Conservation (phyloP, 2,329 filamentous ascomycete species). For the Aspergillus novoparasiticus region DNA sequence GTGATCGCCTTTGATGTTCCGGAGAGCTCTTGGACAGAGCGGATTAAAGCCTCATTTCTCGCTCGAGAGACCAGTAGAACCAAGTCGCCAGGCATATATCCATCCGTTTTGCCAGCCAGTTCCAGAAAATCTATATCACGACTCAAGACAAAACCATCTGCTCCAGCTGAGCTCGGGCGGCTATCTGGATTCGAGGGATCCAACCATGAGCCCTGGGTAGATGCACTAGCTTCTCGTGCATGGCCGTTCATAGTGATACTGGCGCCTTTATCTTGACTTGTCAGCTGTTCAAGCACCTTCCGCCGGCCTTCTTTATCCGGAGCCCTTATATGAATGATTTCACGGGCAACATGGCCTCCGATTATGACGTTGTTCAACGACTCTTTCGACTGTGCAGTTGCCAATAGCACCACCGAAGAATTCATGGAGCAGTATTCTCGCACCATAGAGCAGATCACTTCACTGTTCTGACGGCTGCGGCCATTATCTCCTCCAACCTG, state of each 20-base stretch:
- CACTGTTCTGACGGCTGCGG: conserved; percentile 87
- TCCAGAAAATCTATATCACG: conserved; percentile 85
- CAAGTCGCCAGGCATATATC: conserved; percentile 96
- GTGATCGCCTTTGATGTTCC: conserved; percentile 59
- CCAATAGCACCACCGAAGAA: conserved; percentile 81
- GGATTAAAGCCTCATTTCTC: conserved; percentile 88
- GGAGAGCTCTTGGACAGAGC: conserved; percentile 65
- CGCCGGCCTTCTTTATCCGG: conserved; percentile 89
- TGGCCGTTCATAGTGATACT: conserved; percentile 45
- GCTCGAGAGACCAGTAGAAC: conserved; percentile 83
- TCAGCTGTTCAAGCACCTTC: conserved; percentile 79
- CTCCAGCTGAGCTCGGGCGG: conserved; percentile 46
- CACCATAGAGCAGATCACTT: conserved; percentile 80
- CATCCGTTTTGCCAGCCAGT: conserved; percentile 89
- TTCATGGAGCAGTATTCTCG: conserved; percentile 80
- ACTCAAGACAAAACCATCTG: conserved; percentile 72
- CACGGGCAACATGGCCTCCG: conserved; percentile 86
- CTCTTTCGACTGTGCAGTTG: conserved; percentile 91
- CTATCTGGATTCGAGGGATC: conserved; percentile 67
- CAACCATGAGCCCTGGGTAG: conserved; percentile 70
- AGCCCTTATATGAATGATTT: conserved; percentile 86
- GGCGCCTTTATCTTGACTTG: conserved; percentile 49
- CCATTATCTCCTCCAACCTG: conserved; percentile 93
- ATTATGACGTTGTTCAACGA: conserved; percentile 87
- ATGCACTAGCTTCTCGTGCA: conserved; percentile 36